Evolutionary conservation across 768 basidiomycete genomes (phyloP).

Genomic region (Mycena leptocephala): DNA sequence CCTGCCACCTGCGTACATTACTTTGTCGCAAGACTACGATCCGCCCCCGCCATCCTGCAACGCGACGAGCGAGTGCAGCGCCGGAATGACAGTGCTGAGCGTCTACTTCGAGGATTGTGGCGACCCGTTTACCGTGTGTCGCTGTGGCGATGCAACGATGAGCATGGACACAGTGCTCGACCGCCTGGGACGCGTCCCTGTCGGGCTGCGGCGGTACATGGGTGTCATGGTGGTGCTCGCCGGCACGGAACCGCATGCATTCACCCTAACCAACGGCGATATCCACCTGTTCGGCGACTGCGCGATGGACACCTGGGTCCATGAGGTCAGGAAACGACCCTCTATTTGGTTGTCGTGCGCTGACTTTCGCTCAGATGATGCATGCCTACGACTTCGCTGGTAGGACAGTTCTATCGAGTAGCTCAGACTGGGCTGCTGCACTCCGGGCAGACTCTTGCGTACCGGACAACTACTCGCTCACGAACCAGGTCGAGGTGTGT

Average conservation of each 20-base stretch:
- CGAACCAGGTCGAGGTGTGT: conserved; percentile 45
- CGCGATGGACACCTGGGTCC: conserved; percentile 46
- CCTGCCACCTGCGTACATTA: background rate
- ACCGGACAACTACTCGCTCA: conserved; percentile 47
- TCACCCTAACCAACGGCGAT: conserved; percentile 48
- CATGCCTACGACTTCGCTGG: conserved; percentile 50
- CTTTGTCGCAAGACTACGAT: background rate
- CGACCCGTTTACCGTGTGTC: conserved; percentile 25
- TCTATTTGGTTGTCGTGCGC: no score
- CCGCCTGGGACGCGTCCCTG: conserved; percentile 45
- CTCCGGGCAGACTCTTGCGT: conserved; percentile 46
- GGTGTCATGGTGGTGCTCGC: conserved; percentile 35
- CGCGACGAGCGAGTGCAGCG: background rate
- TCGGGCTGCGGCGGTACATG: conserved; percentile 48
- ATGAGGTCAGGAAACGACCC: conserved; percentile 47
- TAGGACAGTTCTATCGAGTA: conserved; percentile 37
- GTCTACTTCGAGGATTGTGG: background rate
- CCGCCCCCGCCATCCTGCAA: background rate
- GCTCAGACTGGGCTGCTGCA: conserved; percentile 39
- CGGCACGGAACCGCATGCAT: conserved; percentile 36
- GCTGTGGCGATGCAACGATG: conserved; percentile 40
- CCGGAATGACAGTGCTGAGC: background rate
- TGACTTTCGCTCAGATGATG: background rate
- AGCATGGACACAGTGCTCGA: conserved; percentile 42
- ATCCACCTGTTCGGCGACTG: conserved; percentile 48